These are phyloP conservation scores for Lavandula angustifolia DNA, from an alignment of 257 asterid species.

Conservation along the genomic window DNA sequence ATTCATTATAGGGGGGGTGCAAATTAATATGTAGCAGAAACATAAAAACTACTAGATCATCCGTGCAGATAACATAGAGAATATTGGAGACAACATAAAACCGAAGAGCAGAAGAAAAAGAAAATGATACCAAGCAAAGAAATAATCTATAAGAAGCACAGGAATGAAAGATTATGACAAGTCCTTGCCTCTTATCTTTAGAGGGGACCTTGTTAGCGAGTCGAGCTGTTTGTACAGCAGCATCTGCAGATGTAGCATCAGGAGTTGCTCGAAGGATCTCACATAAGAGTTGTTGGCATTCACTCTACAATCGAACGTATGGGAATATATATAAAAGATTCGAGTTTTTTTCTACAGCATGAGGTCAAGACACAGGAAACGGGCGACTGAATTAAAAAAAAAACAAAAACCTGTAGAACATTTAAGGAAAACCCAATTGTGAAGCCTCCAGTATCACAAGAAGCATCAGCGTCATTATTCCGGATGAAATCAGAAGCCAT, in stretches of 20 bases:
- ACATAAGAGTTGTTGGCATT: conserved; percentile 98
- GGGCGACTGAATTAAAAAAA: conserved; percentile 27
- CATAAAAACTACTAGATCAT: conserved; percentile 11
- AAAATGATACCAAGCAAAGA: conserved; percentile 12
- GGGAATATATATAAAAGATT: conserved; percentile 9
- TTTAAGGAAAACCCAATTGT: conserved; percentile 85
- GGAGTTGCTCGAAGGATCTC: conserved; percentile 99
- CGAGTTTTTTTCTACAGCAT: conserved; percentile 1
- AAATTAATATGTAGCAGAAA: conserved; percentile 23
- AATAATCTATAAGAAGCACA: conserved; percentile 23
- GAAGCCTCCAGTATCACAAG: conserved; percentile 91
- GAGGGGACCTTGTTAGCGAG: conserved; percentile 86
- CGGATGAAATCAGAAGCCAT: conserved; percentile 71
- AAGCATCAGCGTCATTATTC: conserved; percentile 81
- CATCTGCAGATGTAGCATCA: conserved; percentile 99
- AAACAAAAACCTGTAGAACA: conserved; percentile 91
- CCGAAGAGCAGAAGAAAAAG: conserved; percentile 2
- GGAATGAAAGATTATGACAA: conserved; percentile 28
- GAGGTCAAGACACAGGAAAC: conserved; percentile 16
- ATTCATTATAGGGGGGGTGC: conserved; percentile 5
- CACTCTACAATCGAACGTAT: conserved; percentile 64
- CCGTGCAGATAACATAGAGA: conserved; percentile 11
- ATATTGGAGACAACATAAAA: conserved; percentile 12
- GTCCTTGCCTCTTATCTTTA: conserved; percentile 86
- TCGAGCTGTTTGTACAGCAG: conserved; percentile 96